Evolutionary conservation across 768 basidiomycete genomes (phyloP), one percentile per base, ranked within the genome.

Genomic region (Leucocoprinus leucothites): DNA sequence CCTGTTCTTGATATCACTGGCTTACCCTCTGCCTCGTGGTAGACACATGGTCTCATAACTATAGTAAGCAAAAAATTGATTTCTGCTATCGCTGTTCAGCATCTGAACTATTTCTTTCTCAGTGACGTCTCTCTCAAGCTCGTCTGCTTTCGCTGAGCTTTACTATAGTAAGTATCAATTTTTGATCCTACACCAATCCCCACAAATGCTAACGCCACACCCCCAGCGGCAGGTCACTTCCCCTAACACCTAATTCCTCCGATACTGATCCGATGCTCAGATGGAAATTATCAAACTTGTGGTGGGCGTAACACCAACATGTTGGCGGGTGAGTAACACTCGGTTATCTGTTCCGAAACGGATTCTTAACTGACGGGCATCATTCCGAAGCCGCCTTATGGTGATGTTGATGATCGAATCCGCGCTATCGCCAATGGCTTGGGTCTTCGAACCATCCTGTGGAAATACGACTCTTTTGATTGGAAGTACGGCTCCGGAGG

Each of bases 341-440:
- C 1, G 16, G 28, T 42, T 18, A 21, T 8, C 11, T 11, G 31
- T 2, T 5, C 31, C 31, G 31, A 31, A 11, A 5, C 6, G 31
- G 5, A 31, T 31, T 31, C 31, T 31, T 31, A 31, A 11, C 26
- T 28, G 18, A 41, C 24, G 11, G 14, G 16, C 6, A 28, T 22
- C 22, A 1, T 1, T 44, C n/a, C 55, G n/a, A n/a, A 82, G 80
- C 84, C 85, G 36, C 85, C 85, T 1, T 86, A 71, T 58, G 86
- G 85, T 44, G 85, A 87, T 57, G 71, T 86, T n/a, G 91, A 93
- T 41, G 85, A 87, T 67, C 87, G 91, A 49, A 82, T 92, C 41
- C 82, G 91, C 34, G 74, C 80, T 28, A 86, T 93, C 56, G 82
- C 86, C 2, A 65, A 82, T 22, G 82, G 77, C 9, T 81, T 92